Evolutionary conservation across 176 grass and related monocot species (phyloP), one percentile per base, ranked within the genome.

Genomic region (Leersia perrieri): DNA sequence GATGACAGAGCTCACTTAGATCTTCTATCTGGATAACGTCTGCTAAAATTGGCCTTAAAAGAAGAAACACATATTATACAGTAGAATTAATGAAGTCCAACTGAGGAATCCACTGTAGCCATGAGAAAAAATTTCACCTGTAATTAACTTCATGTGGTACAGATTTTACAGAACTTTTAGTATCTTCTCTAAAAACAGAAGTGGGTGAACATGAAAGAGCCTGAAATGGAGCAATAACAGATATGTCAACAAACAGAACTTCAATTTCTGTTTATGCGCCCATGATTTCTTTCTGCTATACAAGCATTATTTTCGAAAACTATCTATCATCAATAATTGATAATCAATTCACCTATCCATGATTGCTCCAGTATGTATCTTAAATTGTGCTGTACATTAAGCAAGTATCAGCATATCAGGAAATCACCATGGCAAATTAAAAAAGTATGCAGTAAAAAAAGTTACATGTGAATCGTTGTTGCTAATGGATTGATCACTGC

Each of bases 41-140:
- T n/a, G 73, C 74, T 58, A 88, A 62, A 88, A 73, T 42, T 42
- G 67, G 18, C 74, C 86, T 88, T 88, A 73, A 33, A 5, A 41
- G 23, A 28, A 33, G 11, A 32, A 30, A 10, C 42, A 60, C 35
- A 34, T 33, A 73, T 55, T 72, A 47, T 3, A 68, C 22, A 29
- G 41, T 20, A 57, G 73, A 30, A 73, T 53, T 18, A 57, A 63
- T 57, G 12, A 35, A 75, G 20, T 27, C 7, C 9, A 14, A 30
- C 14, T 57, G 30, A 18, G 20, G 27, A 79, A 49, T 35, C 20
- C 4, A 65, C 7, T 25, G 60, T 71, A 55, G 33, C 65, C n/a
- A 72, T 73, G 18, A 38, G 14, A 61, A 71, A 67, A 77, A 22
- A n/a, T 13, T 7, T 31, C 11, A 88, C 86, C 86, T 83, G 74